phyloP scores from a whole-genome alignment of 2,329 filamentous ascomycete genomes.

The Aspergillaceae sp. region DNA sequence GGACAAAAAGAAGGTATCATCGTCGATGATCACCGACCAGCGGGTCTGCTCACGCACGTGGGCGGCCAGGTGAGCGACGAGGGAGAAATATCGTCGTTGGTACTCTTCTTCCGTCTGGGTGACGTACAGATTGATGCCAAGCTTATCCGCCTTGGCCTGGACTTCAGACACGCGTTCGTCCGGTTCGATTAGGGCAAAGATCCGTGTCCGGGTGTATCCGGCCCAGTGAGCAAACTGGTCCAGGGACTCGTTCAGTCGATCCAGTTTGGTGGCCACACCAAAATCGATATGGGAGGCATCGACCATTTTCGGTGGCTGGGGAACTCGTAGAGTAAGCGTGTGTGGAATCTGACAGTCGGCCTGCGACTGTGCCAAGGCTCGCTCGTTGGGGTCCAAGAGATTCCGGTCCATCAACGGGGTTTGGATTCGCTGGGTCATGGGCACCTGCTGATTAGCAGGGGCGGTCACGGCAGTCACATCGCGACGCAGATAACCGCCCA shows the following conservation, averaged over 20 bases:
- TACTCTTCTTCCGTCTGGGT: slow-evolving; percentile 28
- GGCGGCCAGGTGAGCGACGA: slow-evolving; percentile 44
- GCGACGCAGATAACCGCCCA: slow-evolving; percentile 23
- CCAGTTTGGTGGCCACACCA: slow-evolving; percentile 48
- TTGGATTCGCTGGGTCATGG: slow-evolving; percentile 20
- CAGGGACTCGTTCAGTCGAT: slow-evolving; percentile 44
- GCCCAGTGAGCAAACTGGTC: slow-evolving; percentile 51
- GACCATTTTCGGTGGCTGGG: slow-evolving; percentile 33
- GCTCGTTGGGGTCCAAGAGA: background rate
- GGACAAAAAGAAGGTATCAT: slow-evolving; percentile 56
- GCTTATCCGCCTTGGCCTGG: slow-evolving; percentile 25
- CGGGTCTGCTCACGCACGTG: slow-evolving; percentile 38
- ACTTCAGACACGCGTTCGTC: slow-evolving; percentile 22
- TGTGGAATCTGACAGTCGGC: slow-evolving; percentile 35
- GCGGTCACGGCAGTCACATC: slow-evolving; percentile 20
- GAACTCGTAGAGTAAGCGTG: slow-evolving; percentile 42
- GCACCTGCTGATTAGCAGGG: slow-evolving; percentile 11
- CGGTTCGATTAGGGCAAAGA: slow-evolving; percentile 46
- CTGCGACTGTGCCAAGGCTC: slow-evolving; percentile 8
- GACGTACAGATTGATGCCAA: slow-evolving; percentile 37
- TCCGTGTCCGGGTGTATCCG: slow-evolving; percentile 41
- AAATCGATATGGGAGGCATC: slow-evolving; percentile 48
- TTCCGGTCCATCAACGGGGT: slow-evolving; percentile 17
- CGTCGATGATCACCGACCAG: slow-evolving; percentile 53
- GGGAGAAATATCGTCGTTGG: slow-evolving; percentile 48